A percentile compares a stretch with the other conserved stretches of the same genome.
Conservation (phyloP, 768 basidiomycete genomes). For the Mycena polygramma region DNA sequence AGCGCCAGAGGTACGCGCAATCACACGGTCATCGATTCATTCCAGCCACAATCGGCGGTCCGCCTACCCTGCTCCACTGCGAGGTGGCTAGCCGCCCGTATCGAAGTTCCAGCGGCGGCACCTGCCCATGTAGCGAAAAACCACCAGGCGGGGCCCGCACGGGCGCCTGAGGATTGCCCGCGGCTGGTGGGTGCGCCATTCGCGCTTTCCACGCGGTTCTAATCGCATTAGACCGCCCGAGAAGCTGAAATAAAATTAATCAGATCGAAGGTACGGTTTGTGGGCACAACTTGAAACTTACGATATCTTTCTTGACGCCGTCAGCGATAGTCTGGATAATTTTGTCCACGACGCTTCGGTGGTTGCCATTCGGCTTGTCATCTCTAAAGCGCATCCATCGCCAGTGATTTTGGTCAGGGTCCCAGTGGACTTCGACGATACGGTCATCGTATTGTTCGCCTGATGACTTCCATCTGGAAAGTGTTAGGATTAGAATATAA, state of each 20-base stretch:
- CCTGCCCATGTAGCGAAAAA: conserved; percentile 43
- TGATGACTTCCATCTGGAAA: conserved; percentile 79
- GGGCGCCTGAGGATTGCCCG: conserved; percentile 42
- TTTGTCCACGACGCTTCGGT: conserved; percentile 84
- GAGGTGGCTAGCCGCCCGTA: conserved; percentile 78
- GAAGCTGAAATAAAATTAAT: conserved; percentile 62
- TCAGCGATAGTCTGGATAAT: conserved; percentile 94
- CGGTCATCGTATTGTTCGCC: conserved; percentile 94
- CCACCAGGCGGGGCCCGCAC: conserved; percentile 40
- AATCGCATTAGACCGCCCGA: conserved; percentile 72
- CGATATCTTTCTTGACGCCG: conserved; percentile 91
- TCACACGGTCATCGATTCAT: conserved; percentile 55
- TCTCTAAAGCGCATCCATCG: conserved; percentile 93
- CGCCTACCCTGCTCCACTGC: conserved; percentile 81
- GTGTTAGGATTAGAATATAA: conserved; percentile 23
- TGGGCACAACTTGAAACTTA: conserved; percentile 54
- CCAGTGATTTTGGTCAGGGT: conserved; percentile 75
- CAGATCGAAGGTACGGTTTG: conserved; percentile 27
- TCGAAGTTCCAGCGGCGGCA: conserved; percentile 55
- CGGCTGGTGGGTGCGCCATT: conserved; percentile 53
- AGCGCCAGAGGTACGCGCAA: conserved; percentile 11
- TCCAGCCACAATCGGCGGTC: conserved; percentile 71
- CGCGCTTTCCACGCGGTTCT: conserved; percentile 84
- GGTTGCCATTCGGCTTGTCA: conserved; percentile 96
- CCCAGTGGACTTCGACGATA: conserved; percentile 96